These are phyloP conservation scores for Aspergillus quadricinctus DNA, from an alignment of 2,329 filamentous ascomycete genomes.

Conservation along the genomic window DNA sequence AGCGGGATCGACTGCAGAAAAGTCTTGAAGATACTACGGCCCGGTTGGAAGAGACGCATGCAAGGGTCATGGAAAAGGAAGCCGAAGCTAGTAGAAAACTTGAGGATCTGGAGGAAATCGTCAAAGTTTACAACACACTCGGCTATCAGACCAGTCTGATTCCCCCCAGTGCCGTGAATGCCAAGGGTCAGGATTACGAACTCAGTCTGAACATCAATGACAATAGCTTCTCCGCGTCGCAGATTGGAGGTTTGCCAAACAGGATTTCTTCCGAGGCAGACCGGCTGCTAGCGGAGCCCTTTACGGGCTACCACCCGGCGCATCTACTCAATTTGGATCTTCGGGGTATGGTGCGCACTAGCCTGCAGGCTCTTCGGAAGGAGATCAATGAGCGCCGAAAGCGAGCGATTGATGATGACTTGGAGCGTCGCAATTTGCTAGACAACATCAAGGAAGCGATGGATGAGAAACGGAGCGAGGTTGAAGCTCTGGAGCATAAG, in stretches of 20 bases:
- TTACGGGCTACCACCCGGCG: slow-evolving; percentile 82
- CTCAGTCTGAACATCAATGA: slow-evolving; percentile 77
- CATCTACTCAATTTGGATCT: slow-evolving; percentile 88
- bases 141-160: slow-evolving; percentile 93
- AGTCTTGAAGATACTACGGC: slow-evolving; percentile 72
- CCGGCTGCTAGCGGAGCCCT: slow-evolving; percentile 73
- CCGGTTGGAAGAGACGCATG: slow-evolving; percentile 80
- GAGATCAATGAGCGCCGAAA: slow-evolving; percentile 88
- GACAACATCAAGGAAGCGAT: slow-evolving; percentile 96
- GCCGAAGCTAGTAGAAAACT: slow-evolving; percentile 78
- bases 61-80: slow-evolving; percentile 78
- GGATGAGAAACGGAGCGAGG: slow-evolving; percentile 88
- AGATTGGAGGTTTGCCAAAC: slow-evolving; percentile 47
- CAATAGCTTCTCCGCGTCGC: slow-evolving; percentile 68
- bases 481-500: slow-evolving; percentile 84
- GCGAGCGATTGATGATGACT: slow-evolving; percentile 77
- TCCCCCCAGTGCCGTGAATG: slow-evolving; percentile 76
- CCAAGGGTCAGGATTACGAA: slow-evolving; percentile 80
- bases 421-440: slow-evolving; percentile 89
- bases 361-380: slow-evolving; percentile 73
- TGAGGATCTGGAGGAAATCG: slow-evolving; percentile 84
- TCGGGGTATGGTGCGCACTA: slow-evolving; percentile 73
- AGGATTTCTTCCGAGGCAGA: slow-evolving; percentile 57
- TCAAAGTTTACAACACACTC: slow-evolving; percentile 88
- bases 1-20: slow-evolving; percentile 88